Base-by-base conservation (phyloP, 2,329 filamentous ascomycete species). In the Sporothrix pallida region DNA sequence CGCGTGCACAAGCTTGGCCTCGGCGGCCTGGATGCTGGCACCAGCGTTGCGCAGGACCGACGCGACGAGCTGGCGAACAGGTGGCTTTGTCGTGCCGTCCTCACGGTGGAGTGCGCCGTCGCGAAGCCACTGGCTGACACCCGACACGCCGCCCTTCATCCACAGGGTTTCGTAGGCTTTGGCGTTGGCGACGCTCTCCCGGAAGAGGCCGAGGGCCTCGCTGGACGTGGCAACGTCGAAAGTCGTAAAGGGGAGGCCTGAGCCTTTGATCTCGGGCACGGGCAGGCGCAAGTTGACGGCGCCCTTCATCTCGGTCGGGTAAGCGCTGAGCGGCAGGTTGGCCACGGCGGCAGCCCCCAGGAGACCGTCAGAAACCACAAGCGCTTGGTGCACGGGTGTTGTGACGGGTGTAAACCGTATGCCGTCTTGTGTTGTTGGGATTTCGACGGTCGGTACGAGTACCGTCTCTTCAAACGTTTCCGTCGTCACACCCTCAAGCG, bases 331-430 rank as follows among this genome's bases (percentile, higher is more conserved):
- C 20, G 84, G 82, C 65, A 87, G 79, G 9, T 83, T 79, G 6
- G 87, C 80, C 7, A 88, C 77, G 1, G 87, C 84, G 5, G 91
- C 85, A 0, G 92, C 89, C 8, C 92, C 93, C 71, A 88, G 83
- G 2, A 97, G 83, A 0, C 93, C 94, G 68, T 93, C 87, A 0
- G 90, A 90, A 9, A 97, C 87, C 10, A 98, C 78, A 17, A 98
- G 82, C 0, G 91, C 89, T 79, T 91, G 93, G 80, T 98, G 95
- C 0, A 98, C 94, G 0, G 95, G 95, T 62, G 93, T 94, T 7
- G 90, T 89, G 58, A 96, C 86, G 17, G 90, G 87, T 13, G 90
- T 90, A 73, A 89, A 87, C 75, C 89, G 86, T 44, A 13, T 50
- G 71, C 63, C 72, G 46, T 68, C 65, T 9, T 90, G 90, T 17